A percentile compares a stretch with the other conserved stretches of the same genome.
Conservation (phyloP, 2,329 filamentous ascomycete species). For the Xylaria sp. region DNA sequence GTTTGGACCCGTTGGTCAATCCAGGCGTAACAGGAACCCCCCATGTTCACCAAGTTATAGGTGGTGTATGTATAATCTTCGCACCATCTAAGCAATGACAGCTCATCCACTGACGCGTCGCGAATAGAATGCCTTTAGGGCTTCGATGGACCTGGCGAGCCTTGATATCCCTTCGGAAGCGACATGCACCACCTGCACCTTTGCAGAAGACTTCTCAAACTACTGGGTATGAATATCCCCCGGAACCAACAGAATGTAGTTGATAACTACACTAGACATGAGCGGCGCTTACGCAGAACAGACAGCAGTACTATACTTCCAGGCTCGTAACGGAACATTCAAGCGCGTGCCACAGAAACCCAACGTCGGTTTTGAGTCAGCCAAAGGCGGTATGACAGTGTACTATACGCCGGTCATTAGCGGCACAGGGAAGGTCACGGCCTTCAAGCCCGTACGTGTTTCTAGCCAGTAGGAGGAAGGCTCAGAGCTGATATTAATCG, state of each 20-base stretch:
- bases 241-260: background rate
- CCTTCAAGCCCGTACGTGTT: constrained; percentile 46
- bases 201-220: constrained; percentile 50
- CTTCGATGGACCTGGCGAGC: constrained; percentile 36
- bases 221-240: constrained; percentile 39
- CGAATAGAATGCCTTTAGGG: constrained; percentile 41
- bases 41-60: constrained; percentile 41
- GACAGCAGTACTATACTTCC: constrained; percentile 49
- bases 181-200: constrained; percentile 51
- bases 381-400: constrained; percentile 48
- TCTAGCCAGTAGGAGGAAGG: background rate
- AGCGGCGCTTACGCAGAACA: constrained; percentile 11
- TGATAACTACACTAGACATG: background rate
- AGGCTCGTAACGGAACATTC: constrained; percentile 46
- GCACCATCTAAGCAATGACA: too few relatives aligned
- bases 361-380: constrained; percentile 41
- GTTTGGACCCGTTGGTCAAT: constrained; percentile 37
- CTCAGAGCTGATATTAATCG: background rate
- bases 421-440: constrained; percentile 42
- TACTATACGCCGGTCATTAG: constrained; percentile 46
- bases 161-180: constrained; percentile 40
- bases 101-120: background rate
- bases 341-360: constrained; percentile 38
- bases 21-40: constrained; percentile 35
- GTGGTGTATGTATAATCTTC: constrained; percentile 37